Base-by-base conservation (phyloP, 805 yeast species). In the Maudiozyma turicensis region DNA sequence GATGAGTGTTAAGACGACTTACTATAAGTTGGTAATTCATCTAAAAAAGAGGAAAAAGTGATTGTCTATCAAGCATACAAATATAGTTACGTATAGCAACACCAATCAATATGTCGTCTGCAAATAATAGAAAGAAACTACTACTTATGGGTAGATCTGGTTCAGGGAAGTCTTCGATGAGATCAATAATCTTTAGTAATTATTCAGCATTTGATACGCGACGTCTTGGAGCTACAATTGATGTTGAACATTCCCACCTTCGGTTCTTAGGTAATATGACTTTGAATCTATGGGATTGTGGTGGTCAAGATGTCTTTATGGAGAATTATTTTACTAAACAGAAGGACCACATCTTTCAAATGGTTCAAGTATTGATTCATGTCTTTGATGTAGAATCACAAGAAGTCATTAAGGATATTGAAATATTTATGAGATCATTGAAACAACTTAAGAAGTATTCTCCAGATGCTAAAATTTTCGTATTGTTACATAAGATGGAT, bases 121-220 rank as follows among this genome's bases (percentile, higher is more conserved):
- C 20, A 11, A 66, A 65, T 40, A 69, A 72, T 49, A 75, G 85
- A 49, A 79, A 81, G 65, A 83, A 83, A 61, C 72, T 83, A 40
- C 71, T 82, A 40, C 69, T 82, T 31, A 83, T 82, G 81, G 97
- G 98, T 69, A 84, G 98, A 43, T 84, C 95, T 30, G 98, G 99
- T 42, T 87, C 96, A 5, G 99, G 99, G 1, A 93, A 93, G 66
- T 88, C 96, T 3, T 89, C 97, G 1, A 93, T 93, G 99, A 75
- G 98, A 58, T 87, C 95, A 43, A 91, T 93, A 52, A 93, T 93
- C 56, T 93, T 93, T 67, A 82, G 95, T 58, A 93, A 93, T 63
- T 93, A 93, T 67, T 86, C 96, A 1, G 99, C 99, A 0, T 86
- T 91, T 62, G 99, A 93, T 63, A 93, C 99, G 3, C 76, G 98